A percentile compares a stretch with the other conserved stretches of the same genome.
Conservation (phyloP, 257 asterid genomes). For the Fraxinus quadrangulata region DNA sequence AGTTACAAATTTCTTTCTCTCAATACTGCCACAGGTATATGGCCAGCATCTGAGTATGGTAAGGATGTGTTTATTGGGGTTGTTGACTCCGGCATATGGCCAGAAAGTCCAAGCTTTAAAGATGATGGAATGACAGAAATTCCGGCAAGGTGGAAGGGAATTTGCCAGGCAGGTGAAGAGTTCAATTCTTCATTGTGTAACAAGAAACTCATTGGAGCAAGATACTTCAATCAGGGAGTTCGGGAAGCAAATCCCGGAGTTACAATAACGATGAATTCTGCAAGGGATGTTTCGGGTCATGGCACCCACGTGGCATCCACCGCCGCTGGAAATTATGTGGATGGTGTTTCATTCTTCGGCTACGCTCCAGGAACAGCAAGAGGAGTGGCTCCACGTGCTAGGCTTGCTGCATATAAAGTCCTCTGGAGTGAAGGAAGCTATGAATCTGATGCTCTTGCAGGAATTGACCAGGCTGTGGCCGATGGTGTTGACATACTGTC, state of each 20-base stretch:
- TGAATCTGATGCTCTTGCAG: background rate
- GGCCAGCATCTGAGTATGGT: conserved; percentile 17
- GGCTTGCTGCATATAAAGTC: conserved; percentile 2
- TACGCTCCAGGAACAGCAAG: conserved; percentile 7
- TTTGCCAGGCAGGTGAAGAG: conserved; percentile 7
- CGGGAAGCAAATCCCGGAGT: background rate
- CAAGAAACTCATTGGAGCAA: conserved; percentile 1
- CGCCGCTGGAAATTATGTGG: conserved; percentile 14
- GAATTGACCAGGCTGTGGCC: conserved; percentile 10
- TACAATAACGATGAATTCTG: conserved; percentile 1
- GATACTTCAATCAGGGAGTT: conserved; percentile 2
- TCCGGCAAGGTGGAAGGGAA: conserved; percentile 6
- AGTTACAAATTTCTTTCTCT: conserved; percentile 2
- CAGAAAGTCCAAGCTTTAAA: conserved; percentile 13
- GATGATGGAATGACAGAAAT: conserved; percentile 13
- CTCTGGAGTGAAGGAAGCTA: background rate
- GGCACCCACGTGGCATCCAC: conserved; percentile 9
- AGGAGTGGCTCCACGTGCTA: conserved; percentile 8
- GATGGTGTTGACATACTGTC: conserved; percentile 14
- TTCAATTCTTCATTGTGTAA: conserved; percentile 4
- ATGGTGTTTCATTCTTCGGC: conserved; percentile 6
- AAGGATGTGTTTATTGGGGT: conserved; percentile 9
- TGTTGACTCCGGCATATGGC: conserved; percentile 9
- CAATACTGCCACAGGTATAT: background rate
- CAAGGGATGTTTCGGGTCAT: conserved; percentile 4